Evolutionary conservation across 225 moss, liverwort and hornwort genomes (phyloP).

Genomic region (Marchantia polymorpha): DNA sequence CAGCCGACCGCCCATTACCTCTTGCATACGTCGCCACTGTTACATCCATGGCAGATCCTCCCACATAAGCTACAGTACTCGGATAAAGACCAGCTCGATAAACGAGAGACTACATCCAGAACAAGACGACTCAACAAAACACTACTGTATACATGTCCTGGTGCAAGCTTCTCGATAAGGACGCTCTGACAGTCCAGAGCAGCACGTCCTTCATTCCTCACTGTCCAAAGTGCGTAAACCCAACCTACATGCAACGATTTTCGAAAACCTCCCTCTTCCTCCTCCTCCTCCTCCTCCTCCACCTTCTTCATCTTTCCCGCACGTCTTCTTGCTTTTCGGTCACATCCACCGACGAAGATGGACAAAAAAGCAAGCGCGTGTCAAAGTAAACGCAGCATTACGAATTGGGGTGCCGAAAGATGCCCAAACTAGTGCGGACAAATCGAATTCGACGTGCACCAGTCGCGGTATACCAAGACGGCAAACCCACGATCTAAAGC

Average conservation of each 20-base stretch:
- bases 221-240: too few relatives aligned
- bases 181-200: background rate
- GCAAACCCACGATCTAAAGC: background rate
- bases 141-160: background rate
- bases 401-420: background rate
- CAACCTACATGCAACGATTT: too few relatives aligned
- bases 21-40: conserved; percentile 81
- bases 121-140: background rate
- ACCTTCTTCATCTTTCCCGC: too few relatives aligned
- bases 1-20: conserved; percentile 50
- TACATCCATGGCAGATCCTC: conserved; percentile 16
- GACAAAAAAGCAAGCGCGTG: background rate
- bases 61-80: background rate
- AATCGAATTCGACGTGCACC: background rate
- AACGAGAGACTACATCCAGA: background rate
- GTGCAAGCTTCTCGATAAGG: too few relatives aligned
- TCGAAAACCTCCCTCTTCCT: too few relatives aligned
- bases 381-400: background rate
- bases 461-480: background rate
- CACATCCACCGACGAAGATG: background rate
- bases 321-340: too few relatives aligned
- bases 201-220: background rate
- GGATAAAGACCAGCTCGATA: background rate
- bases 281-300: too few relatives aligned
- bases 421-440: background rate